These are phyloP conservation scores for Dactylonectria estremocensis DNA, from an alignment of 2,329 filamentous ascomycete genomes.

Conservation along the genomic window DNA sequence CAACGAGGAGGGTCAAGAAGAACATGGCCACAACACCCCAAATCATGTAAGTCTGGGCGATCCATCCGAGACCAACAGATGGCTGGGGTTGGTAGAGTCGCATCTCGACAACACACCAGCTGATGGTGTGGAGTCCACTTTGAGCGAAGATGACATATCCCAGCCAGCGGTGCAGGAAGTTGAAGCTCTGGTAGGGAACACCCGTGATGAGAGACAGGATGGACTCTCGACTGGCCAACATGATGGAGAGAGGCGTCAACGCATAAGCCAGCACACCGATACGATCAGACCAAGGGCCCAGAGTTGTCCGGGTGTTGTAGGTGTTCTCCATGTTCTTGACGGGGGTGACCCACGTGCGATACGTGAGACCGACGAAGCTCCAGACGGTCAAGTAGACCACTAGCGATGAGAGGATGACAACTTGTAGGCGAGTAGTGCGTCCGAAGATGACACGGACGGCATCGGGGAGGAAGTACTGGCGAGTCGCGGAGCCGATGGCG, in stretches of 20 bases:
- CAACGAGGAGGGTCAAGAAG: constrained; percentile 72
- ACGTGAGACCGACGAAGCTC: constrained; percentile 78
- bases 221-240: constrained; percentile 79
- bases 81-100: constrained; percentile 82
- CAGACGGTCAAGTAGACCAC: constrained; percentile 76
- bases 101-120: constrained; percentile 78
- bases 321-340: constrained; percentile 69
- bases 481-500: constrained; percentile 58
- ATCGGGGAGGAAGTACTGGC: constrained; percentile 74
- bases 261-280: constrained; percentile 81
- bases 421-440: constrained; percentile 77
- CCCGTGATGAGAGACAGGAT: constrained; percentile 79
- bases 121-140: constrained; percentile 77
- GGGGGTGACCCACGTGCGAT: constrained; percentile 79
- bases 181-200: constrained; percentile 82
- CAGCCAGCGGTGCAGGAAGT: constrained; percentile 83
- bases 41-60: constrained; percentile 77
- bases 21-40: constrained; percentile 81
- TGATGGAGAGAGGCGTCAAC: constrained; percentile 78
- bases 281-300: constrained; percentile 79
- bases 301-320: constrained; percentile 75
- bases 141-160: constrained; percentile 82
- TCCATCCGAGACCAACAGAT: constrained; percentile 67
- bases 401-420: constrained; percentile 72
- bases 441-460: constrained; percentile 73